Percentiles rank a stretch among this genome's conserved stretches.
These are phyloP conservation scores for Starmerella lactis-condensi DNA, from an alignment of 805 yeast genomes.

Conservation along the genomic window DNA sequence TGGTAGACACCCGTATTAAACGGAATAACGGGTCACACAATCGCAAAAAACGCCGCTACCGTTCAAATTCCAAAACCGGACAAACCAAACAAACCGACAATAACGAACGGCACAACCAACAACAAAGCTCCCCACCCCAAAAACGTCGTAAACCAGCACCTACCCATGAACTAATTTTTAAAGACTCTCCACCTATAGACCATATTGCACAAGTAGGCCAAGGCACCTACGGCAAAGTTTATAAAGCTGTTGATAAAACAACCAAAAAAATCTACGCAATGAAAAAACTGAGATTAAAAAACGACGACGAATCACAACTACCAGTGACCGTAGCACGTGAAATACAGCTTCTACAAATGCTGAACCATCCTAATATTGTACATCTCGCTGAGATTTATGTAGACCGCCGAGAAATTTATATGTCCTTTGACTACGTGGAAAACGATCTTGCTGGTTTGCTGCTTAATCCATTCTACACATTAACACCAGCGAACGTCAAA, in stretches of 20 bases:
- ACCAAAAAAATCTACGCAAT: conserved; percentile 68
- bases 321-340: conserved; percentile 93
- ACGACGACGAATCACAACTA: conserved; percentile 71
- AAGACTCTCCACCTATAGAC: conserved; percentile 30
- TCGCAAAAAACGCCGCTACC: too few relatives aligned
- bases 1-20: too few relatives aligned
- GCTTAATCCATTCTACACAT: conserved; percentile 47
- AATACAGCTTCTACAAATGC: conserved; percentile 63
- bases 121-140: background rate
- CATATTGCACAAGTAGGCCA: conserved; percentile 88
- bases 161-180: background rate
- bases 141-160: conserved; percentile 1
- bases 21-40: too few relatives aligned
- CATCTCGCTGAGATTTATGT: conserved; percentile 80
- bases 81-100: background rate
- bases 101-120: background rate
- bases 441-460: conserved; percentile 83
- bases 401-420: conserved; percentile 47
- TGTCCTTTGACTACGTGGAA: conserved; percentile 86
- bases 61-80: too few relatives aligned
- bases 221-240: conserved; percentile 94
- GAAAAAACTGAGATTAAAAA: conserved; percentile 64
- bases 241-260: conserved; percentile 56
- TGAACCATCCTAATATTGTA: conserved; percentile 66
- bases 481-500: conserved; percentile 55